These are phyloP conservation scores for Trichosporon coremiiforme DNA, from an alignment of 1,284 basidiomycete genomes.

Conservation along the genomic window DNA sequence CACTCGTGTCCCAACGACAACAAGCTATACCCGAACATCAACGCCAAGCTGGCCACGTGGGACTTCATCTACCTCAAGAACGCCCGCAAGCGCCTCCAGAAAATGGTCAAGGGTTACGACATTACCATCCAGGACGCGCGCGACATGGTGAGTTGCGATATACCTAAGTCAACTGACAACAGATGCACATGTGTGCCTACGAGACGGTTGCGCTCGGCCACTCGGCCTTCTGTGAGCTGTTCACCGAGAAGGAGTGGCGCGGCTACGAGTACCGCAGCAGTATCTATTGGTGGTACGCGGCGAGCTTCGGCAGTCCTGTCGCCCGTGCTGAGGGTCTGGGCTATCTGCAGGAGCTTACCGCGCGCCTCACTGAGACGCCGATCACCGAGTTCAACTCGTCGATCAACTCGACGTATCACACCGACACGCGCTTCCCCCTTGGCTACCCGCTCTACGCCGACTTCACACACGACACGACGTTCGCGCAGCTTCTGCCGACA, in stretches of 20 bases:
- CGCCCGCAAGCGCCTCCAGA: slow-evolving; percentile 67
- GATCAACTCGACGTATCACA: slow-evolving; percentile 64
- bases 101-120: slow-evolving; percentile 66
- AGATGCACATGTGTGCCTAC: slow-evolving; percentile 39
- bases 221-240: slow-evolving; percentile 61
- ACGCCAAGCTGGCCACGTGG: slow-evolving; percentile 61
- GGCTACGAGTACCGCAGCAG: slow-evolving; percentile 63
- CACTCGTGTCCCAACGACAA: slow-evolving; percentile 46
- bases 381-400: slow-evolving; percentile 62
- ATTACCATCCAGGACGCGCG: slow-evolving; percentile 69
- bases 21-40: slow-evolving; percentile 31
- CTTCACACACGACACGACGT: slow-evolving; percentile 54
- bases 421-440: slow-evolving; percentile 65
- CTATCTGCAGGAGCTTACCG: slow-evolving; percentile 57
- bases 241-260: slow-evolving; percentile 69
- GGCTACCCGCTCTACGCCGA: slow-evolving; percentile 61
- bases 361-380: slow-evolving; percentile 57
- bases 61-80: slow-evolving; percentile 68
- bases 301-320: slow-evolving; percentile 53
- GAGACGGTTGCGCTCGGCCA: slow-evolving; percentile 59
- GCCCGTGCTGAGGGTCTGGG: slow-evolving; percentile 56
- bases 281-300: slow-evolving; percentile 57
- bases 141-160: slow-evolving; percentile 42
- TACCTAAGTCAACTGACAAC: slow-evolving; percentile 11
- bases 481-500: slow-evolving; percentile 60